A percentile compares a stretch with the other conserved stretches of the same genome.
phyloP scores from a whole-genome alignment of 306 rosid species.

The Comarum palustre region DNA sequence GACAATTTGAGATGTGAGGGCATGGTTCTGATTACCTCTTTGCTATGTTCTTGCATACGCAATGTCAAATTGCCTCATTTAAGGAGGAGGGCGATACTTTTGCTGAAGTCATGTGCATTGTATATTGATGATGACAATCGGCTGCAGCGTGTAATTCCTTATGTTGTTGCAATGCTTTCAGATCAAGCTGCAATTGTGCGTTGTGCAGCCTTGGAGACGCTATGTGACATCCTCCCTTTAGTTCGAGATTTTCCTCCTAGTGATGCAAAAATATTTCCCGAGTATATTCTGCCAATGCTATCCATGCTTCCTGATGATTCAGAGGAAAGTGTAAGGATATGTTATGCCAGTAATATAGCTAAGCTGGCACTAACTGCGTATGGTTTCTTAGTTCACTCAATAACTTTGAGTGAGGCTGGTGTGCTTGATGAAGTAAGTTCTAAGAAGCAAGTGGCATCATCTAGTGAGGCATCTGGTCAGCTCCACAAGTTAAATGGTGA shows the following conservation, averaged over 20 bases:
- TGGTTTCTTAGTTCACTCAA: constrained; percentile 85
- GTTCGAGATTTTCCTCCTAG: constrained; percentile 96
- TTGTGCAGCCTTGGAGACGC: constrained; percentile 89
- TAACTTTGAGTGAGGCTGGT: constrained; percentile 94
- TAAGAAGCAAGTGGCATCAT: constrained; percentile 50
- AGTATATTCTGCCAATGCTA: constrained; percentile 94
- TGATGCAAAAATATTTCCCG: constrained; percentile 94
- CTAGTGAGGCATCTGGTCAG: constrained; percentile 62
- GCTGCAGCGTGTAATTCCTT: constrained; percentile 89
- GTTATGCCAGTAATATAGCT: constrained; percentile 93
- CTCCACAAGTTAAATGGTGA: constrained; percentile 57
- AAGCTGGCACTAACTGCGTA: constrained; percentile 89
- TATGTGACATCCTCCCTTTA: constrained; percentile 86
- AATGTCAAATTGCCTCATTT: constrained; percentile 87
- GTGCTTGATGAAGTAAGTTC: constrained; percentile 80
- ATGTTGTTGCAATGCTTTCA: constrained; percentile 87
- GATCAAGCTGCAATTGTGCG: constrained; percentile 95
- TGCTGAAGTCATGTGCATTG: constrained; percentile 83
- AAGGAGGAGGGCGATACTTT: constrained; percentile 81
- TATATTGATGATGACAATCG: constrained; percentile 92
- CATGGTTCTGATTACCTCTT: constrained; percentile 90
- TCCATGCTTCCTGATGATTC: constrained; percentile 99
- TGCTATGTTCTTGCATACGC: constrained; percentile 92
- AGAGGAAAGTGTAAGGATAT: constrained; percentile 95
- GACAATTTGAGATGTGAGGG: constrained; percentile 90